Conservation (phyloP, 1,284 basidiomycete species). For the Trichosporon faecale region DNA sequence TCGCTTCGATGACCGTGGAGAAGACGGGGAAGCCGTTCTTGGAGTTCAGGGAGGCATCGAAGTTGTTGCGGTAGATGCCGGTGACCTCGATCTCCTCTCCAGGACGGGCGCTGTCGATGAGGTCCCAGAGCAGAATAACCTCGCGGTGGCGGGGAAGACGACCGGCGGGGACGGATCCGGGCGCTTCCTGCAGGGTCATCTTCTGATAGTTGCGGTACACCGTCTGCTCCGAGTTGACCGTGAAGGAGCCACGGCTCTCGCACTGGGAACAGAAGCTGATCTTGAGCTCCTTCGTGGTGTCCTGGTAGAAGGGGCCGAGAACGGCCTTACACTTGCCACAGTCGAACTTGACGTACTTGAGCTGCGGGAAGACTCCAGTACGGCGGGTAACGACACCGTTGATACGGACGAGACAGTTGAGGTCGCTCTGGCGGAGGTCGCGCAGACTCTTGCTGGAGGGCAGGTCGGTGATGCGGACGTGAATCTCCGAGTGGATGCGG, state of each 20-base stretch:
- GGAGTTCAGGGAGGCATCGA: constrained; percentile 94
- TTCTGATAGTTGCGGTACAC: constrained; percentile 99
- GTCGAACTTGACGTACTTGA: constrained; percentile 99
- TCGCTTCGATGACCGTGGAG: constrained; percentile 95
- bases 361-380: constrained; percentile 94
- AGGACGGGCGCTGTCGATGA: constrained; percentile 96
- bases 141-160: constrained; percentile 94
- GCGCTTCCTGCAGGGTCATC: constrained; percentile 97
- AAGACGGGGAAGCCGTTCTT: constrained; percentile 99
- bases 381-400: constrained; percentile 96
- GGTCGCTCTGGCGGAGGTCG: constrained; percentile 84
- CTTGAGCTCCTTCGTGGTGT: constrained; percentile 88
- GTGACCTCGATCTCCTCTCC: constrained; percentile 98
- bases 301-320: constrained; percentile 96
- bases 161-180: constrained; percentile 96
- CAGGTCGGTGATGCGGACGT: constrained; percentile 92
- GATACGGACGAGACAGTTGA: constrained; percentile 94
- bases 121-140: constrained; percentile 93
- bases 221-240: constrained; percentile 95
- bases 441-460: constrained; percentile 85
- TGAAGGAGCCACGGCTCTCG: constrained; percentile 89
- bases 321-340: constrained; percentile 88
- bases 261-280: constrained; percentile 93
- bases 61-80: constrained; percentile 97
- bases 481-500: constrained; percentile 95